Conservation (phyloP, 805 yeast genomes). For the Metschnikowia peoriensis region DNA sequence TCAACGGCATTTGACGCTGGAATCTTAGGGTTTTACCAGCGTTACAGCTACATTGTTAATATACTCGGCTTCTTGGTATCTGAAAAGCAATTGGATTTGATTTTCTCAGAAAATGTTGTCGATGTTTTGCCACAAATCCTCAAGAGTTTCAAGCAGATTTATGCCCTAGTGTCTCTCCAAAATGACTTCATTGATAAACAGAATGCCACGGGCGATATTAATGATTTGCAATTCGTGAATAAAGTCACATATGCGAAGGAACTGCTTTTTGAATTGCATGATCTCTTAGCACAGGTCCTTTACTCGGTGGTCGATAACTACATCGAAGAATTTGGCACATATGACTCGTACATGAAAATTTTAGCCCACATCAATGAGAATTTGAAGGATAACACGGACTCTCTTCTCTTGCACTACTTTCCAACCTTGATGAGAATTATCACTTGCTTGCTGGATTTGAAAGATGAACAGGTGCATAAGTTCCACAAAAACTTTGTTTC, state of each 20-base stretch:
- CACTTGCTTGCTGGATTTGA: slow-evolving; percentile 41
- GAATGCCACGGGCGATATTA: slow-evolving; percentile 51
- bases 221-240: slow-evolving; percentile 38
- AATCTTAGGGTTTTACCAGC: slow-evolving; percentile 60
- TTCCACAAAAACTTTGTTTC: slow-evolving; percentile 43
- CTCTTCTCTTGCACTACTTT: slow-evolving; percentile 59
- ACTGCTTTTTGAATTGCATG: slow-evolving; percentile 66
- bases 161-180: slow-evolving; percentile 52
- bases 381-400: slow-evolving; percentile 55
- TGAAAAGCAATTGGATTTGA: slow-evolving; percentile 20
- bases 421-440: slow-evolving; percentile 56
- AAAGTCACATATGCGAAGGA: slow-evolving; percentile 57
- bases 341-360: slow-evolving; percentile 37
- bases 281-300: slow-evolving; percentile 63
- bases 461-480: slow-evolving; percentile 30
- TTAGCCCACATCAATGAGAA: slow-evolving; percentile 43
- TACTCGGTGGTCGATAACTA: slow-evolving; percentile 48
- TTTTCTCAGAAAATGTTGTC: slow-evolving; percentile 18
- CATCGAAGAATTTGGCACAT: slow-evolving; percentile 26
- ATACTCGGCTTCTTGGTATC: slow-evolving; percentile 42
- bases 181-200: slow-evolving; percentile 47
- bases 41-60: slow-evolving; percentile 74
- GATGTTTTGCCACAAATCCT: slow-evolving; percentile 44
- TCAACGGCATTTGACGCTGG: slow-evolving; percentile 58
- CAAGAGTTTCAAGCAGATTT: slow-evolving; percentile 56